Percentiles rank a stretch among this genome's conserved stretches.
Evolutionary conservation across 78 protist species (phyloP).

Genomic region (Bodo saltans): DNA sequence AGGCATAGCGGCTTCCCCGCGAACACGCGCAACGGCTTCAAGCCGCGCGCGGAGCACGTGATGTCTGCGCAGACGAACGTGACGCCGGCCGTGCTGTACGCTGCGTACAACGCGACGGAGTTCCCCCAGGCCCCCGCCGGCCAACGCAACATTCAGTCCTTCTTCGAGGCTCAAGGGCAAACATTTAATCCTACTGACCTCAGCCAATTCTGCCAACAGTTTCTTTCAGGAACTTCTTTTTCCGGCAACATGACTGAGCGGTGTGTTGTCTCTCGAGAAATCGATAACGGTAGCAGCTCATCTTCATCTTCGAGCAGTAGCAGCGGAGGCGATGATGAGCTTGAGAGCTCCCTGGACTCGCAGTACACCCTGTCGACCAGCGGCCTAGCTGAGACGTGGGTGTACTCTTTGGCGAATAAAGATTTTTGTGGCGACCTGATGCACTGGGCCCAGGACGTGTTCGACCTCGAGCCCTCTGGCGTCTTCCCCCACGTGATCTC

Average conservation of each 20-base stretch:
- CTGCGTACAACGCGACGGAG: background rate
- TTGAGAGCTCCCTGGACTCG: constrained; percentile 4
- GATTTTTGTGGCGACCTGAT: constrained; percentile 1
- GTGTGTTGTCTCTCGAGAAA: too few species aligned
- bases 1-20: background rate
- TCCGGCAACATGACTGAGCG: background rate
- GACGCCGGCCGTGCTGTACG: background rate
- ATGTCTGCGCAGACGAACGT: background rate
- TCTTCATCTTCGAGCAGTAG: background rate
- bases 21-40: background rate
- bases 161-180: background rate
- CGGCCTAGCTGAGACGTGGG: background rate
- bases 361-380: constrained; percentile 5
- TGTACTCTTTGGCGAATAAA: background rate
- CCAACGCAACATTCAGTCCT: background rate
- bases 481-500: background rate
- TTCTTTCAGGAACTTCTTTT: background rate
- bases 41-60: background rate
- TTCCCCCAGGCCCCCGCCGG: background rate
- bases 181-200: background rate
- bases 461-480: background rate
- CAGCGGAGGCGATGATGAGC: background rate
- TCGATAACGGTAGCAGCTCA: background rate
- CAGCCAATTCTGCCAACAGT: background rate
- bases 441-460: background rate